A percentile compares a stretch with the other conserved stretches of the same genome.
phyloP scores from a whole-genome alignment of 2,329 filamentous ascomycete species.

The Colletotrichum tropicicola region DNA sequence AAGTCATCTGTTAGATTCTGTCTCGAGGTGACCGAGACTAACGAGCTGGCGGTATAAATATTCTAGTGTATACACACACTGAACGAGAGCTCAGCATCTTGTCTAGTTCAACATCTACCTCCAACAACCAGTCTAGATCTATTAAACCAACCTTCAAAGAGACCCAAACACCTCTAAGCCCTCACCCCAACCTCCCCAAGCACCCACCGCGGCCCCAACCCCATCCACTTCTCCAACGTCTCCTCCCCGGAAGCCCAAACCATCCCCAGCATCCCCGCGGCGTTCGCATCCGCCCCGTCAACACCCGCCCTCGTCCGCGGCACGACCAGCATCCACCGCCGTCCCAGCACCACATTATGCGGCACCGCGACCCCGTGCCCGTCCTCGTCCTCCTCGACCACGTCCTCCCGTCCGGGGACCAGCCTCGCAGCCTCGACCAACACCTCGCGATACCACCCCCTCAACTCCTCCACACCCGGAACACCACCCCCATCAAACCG shows the following conservation, averaged over 20 bases:
- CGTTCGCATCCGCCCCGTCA: constrained; percentile 50
- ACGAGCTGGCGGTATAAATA: too few species aligned
- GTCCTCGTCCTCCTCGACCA: background rate
- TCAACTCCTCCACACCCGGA: constrained; percentile 19
- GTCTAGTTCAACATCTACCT: too few species aligned
- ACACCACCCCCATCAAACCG: constrained; percentile 32
- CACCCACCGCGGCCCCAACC: constrained; percentile 44
- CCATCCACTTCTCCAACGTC: constrained; percentile 43
- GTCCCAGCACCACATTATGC: constrained; percentile 56
- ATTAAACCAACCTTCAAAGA: too few species aligned
- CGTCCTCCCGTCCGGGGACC: constrained; percentile 8
- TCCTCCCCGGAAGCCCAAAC: constrained; percentile 42
- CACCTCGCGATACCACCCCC: constrained; percentile 37
- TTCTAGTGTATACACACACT: too few species aligned
- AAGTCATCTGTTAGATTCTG: too few species aligned
- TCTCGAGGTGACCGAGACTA: too few species aligned
- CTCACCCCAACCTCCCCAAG: constrained; percentile 46
- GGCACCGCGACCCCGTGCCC: constrained; percentile 36
- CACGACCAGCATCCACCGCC: constrained; percentile 55
- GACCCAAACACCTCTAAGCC: too few species aligned
- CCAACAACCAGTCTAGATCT: too few species aligned
- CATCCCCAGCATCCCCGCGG: constrained; percentile 57
- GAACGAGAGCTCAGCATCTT: too few species aligned
- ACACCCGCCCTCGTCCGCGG: constrained; percentile 47
- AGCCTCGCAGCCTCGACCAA: constrained; percentile 33